A percentile compares a stretch with the other conserved stretches of the same genome.
phyloP scores from a whole-genome alignment of 2,329 filamentous ascomycete species.

The Domatiomyces catenatus region DNA sequence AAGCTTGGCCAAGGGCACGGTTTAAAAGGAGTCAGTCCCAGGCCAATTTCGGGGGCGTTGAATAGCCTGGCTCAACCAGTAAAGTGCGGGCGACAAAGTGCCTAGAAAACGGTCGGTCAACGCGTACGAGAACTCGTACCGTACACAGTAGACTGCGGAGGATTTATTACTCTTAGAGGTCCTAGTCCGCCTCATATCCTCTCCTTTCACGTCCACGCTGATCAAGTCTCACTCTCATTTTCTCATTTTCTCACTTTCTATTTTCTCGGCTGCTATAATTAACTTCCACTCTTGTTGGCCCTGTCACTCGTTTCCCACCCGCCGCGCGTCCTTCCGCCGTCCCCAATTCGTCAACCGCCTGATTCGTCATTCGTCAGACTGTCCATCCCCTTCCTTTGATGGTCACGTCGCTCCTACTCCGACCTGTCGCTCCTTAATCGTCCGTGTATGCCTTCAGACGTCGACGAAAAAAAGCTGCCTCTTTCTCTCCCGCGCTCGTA shows the following conservation, averaged over 20 bases:
- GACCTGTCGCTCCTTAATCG: neutral
- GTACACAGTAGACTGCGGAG: too few species aligned
- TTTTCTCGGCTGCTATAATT: neutral
- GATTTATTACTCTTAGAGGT: too few species aligned
- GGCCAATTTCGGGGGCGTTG: neutral
- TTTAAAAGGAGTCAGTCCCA: neutral
- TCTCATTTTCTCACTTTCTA: too few species aligned
- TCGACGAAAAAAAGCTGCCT: constrained; percentile 1
- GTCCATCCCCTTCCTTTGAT: neutral
- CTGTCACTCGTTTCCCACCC: neutral
- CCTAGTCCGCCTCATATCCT: neutral
- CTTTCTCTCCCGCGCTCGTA: neutral
- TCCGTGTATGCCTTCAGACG: neutral
- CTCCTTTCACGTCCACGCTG: neutral
- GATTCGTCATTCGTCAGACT: neutral
- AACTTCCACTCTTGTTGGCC: neutral
- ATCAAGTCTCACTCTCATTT: neutral
- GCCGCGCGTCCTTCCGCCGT: neutral
- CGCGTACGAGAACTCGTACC: too few species aligned
- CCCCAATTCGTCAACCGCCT: neutral
- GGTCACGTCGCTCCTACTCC: neutral
- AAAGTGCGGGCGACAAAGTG: too few species aligned
- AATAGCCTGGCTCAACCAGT: neutral
- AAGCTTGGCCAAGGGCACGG: neutral
- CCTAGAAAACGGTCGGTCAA: too few species aligned